Evolutionary conservation across 2,329 filamentous ascomycete genomes (phyloP).

Genomic region (Botrytis pseudocinerea): DNA sequence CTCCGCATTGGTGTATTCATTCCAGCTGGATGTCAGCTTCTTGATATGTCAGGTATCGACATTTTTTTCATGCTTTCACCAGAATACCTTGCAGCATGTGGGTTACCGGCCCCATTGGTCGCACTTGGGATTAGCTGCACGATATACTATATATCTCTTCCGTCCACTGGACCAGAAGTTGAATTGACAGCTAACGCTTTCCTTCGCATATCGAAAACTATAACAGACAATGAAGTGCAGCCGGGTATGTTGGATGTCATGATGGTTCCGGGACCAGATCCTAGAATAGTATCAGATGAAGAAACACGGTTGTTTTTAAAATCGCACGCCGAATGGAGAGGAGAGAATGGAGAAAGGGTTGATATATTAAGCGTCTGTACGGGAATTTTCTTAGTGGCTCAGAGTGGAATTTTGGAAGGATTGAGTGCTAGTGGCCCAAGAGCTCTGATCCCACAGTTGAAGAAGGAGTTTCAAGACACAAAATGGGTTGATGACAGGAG

Average conservation of each 20-base stretch:
- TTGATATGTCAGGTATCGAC: not conserved
- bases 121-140: slow-evolving; percentile 47
- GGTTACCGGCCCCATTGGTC: slow-evolving; percentile 44
- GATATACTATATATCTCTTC: slow-evolving; percentile 51
- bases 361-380: slow-evolving; percentile 56
- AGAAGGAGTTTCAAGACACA: slow-evolving; percentile 44
- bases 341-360: slow-evolving; percentile 40
- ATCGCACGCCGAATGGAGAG: slow-evolving; percentile 41
- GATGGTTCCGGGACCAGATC: slow-evolving; percentile 53
- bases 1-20: not conserved
- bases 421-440: slow-evolving; percentile 51
- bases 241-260: slow-evolving; percentile 54
- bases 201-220: slow-evolving; percentile 48
- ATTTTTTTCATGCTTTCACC: slow-evolving; percentile 43
- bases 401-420: slow-evolving; percentile 51
- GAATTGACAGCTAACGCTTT: slow-evolving; percentile 46
- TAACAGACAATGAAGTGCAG: slow-evolving; percentile 48
- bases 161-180: slow-evolving; percentile 43
- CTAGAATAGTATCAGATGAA: slow-evolving; percentile 40
- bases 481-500: slow-evolving; percentile 50
- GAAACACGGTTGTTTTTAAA: slow-evolving; percentile 47
- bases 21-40: not conserved
- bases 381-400: slow-evolving; percentile 50
- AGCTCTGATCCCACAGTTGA: slow-evolving; percentile 43
- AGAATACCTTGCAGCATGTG: slow-evolving; percentile 46